Evolutionary conservation across 2,329 filamentous ascomycete species (phyloP), one percentile per base, ranked within the genome.

Genomic region (Neopestalotiopsis sp.): DNA sequence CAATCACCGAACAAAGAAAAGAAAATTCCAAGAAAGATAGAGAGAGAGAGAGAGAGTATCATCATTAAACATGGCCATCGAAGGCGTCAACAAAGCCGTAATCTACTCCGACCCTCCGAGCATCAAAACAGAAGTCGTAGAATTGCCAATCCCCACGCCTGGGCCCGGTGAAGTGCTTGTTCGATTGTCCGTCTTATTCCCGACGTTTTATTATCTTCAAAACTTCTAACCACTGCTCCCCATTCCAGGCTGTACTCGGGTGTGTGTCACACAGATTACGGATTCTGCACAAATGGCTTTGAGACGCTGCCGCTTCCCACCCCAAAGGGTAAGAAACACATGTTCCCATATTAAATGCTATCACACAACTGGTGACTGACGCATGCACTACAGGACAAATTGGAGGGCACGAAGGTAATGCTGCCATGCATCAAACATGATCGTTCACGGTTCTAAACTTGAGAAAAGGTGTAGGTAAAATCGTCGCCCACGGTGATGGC

Each of bases 401-500:
- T 4, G 91, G 91, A 57, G 91, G 91, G 4, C 91, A 93, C 75
- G 91, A 93, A 79, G 91, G 91, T 20, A 87, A 92, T 1, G 20
- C 14, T 14, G 10, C 12, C 14, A 2, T 6, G 13, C 57, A n/a
- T 6, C 10, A 2, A n/a, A 2, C 2, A 52, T 2, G 9, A n/a
- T 52, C n/a, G 9, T 52, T 52, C n/a, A 24, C 2, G 4, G 4
- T 52, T 24, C 45, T 52, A 52, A 52, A 52, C 6, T 52, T 24
- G n/a, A 17, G 12, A 12, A 32, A 10, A 65, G 45, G 52, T 4
- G 45, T 59, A 5, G 64, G 64, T 1, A 40, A 66, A n/a, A 40
- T 60, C 13, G 65, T 56, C 3, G 24, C 89, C 0, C 88, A 87
- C 7, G 83, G 86, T 24, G 88, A 86, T 1, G 84, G 83, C 4